Evolutionary conservation across 352 stramenopile genomes (phyloP), one percentile per base, ranked within the genome.

Genomic region (Nothophytophthora sp.): DNA sequence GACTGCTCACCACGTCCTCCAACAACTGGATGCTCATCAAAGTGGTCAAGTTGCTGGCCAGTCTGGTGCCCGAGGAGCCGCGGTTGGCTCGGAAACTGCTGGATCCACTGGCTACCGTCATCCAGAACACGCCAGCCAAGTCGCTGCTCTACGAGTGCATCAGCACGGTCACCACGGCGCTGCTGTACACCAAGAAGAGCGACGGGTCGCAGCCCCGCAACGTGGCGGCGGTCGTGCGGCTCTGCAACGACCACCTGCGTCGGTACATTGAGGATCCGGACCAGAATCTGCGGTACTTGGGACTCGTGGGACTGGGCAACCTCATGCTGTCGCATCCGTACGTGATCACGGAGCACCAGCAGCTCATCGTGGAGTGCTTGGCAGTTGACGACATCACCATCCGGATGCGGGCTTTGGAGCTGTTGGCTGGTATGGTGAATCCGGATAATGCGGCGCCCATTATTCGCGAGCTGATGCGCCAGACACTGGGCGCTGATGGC

Each of bases 11-110:
- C 23, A 98, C 90, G 35, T 98, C 87, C 8, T 97, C 87, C 52
- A 99, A 99, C 76, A 99, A 99, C 75, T 99, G 97, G 97, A 99
- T 99, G 96, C 88, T 99, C 45, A 99, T 99, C 79, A 99, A 99
- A 74, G 96, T 99, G 7, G 97, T 99, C 41, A 99, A 99, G 76
- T 85, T 99, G 34, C 73, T 99, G 54, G 95, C 94, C 22, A 96
- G 90, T 23, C 73, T 99, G 12, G 96, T 99, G 28, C 88, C 96
- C 0, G 95, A 99, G 62, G 97, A 99, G 72, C 97, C 97, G 13
- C 82, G 97, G 13, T 76, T 99, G 22, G 97, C 97, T 2, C 81
- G 97, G 22, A 99, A 99, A 64, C 62, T 99, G 25, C 73, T 99
- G 28, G 97, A 99, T 43, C 97, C 97, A 18, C 68, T 99, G 19